Evolutionary conservation across 2,329 filamentous ascomycete genomes (phyloP).

Genomic region (Didymosphaeria variabile): DNA sequence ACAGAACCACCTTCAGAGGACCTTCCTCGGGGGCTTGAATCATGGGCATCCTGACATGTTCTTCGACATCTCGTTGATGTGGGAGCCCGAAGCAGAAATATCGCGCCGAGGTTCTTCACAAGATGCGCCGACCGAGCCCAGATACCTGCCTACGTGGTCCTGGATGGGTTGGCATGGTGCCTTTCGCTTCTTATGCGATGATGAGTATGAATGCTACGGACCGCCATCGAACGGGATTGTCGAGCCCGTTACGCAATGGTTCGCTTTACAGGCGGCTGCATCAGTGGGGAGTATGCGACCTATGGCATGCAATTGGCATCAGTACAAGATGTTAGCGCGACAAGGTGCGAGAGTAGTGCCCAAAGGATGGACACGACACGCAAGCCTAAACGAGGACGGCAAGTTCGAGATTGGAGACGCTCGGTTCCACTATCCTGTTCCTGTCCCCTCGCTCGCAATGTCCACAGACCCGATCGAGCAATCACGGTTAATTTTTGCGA

Average conservation of each 20-base stretch:
- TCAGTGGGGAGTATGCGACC: neutral
- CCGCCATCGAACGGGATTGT: neutral
- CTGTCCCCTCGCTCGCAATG: neutral
- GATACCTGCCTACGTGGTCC: neutral
- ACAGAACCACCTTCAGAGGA: constrained; percentile 1
- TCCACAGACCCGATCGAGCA: neutral
- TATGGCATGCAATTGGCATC: neutral
- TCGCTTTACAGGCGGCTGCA: neutral
- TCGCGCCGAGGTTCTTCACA: neutral
- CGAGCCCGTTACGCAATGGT: neutral
- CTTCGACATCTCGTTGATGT: neutral
- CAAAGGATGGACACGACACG: neutral
- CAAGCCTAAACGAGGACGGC: too few relatives aligned
- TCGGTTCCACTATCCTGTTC: neutral
- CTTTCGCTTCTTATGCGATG: neutral
- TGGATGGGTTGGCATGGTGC: constrained; percentile 4
- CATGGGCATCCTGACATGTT: constrained; percentile 3
- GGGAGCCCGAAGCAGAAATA: neutral
- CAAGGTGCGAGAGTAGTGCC: neutral
- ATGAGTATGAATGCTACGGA: neutral
- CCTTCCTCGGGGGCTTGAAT: neutral
- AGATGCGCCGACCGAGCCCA: neutral
- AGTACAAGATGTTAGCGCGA: neutral
- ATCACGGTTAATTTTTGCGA: neutral
- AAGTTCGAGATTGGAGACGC: neutral